Conservation (phyloP, 495 filamentous ascomycete species). For the Lineolata rhizophorae region DNA sequence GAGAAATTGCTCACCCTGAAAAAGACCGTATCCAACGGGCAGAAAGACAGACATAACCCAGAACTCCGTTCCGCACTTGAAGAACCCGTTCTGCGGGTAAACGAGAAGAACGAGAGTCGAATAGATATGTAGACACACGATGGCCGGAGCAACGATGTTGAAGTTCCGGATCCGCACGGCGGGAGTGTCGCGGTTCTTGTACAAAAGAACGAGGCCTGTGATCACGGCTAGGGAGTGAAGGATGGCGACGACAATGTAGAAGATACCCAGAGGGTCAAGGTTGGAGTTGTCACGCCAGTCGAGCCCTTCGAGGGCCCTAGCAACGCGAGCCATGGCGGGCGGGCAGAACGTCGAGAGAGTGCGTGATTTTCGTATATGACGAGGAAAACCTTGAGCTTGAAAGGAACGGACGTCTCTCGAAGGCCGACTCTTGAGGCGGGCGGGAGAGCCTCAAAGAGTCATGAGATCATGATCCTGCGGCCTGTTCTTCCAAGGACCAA, state of each 20-base stretch:
- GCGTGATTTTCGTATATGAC: too few relatives aligned
- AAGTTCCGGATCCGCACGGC: constrained; percentile 43
- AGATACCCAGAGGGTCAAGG: constrained; percentile 21
- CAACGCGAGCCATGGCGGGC: too few relatives aligned
- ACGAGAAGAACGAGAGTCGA: constrained; percentile 34
- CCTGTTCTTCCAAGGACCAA: too few relatives aligned
- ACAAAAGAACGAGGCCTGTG: constrained; percentile 30
- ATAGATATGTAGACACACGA: constrained; percentile 43
- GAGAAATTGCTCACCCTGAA: constrained; percentile 27
- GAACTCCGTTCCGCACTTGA: constrained; percentile 36
- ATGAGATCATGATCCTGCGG: too few relatives aligned
- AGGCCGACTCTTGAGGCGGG: too few relatives aligned
- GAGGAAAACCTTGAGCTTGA: too few relatives aligned
- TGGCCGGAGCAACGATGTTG: constrained; percentile 31
- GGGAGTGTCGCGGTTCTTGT: constrained; percentile 29
- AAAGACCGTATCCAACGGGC: constrained; percentile 46
- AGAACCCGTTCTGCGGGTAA: constrained; percentile 33
- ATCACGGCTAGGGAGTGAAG: constrained; percentile 34
- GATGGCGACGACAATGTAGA: constrained; percentile 23
- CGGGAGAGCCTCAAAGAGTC: too few relatives aligned
- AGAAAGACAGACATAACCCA: constrained; percentile 59
- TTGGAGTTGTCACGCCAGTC: constrained; percentile 11
- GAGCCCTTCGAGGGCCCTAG: constrained; percentile 9
- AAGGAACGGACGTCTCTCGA: too few relatives aligned
- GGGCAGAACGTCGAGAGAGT: too few relatives aligned